Conservation (phyloP, 1,284 basidiomycete genomes). For the Entoloma clypeatum region DNA sequence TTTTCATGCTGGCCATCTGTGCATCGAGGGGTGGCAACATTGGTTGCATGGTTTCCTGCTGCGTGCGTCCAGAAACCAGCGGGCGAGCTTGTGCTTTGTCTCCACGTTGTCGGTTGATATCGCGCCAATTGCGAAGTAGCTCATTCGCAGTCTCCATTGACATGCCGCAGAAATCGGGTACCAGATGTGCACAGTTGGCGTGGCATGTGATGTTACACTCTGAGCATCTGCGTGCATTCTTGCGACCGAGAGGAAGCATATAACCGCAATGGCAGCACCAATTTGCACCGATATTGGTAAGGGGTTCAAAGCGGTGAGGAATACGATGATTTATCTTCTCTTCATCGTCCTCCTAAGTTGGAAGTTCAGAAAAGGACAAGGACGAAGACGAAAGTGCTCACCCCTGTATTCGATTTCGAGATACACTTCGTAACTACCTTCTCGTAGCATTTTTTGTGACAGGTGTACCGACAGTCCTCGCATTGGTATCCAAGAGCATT, state of each 20-base stretch:
- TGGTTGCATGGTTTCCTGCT: constrained; percentile 25
- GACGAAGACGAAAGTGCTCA: constrained; percentile 39
- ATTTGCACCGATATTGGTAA: constrained; percentile 96
- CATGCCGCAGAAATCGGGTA: constrained; percentile 99
- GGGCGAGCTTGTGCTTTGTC: constrained; percentile 40
- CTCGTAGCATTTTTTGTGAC: constrained; percentile 98
- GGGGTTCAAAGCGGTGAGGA: constrained; percentile 95
- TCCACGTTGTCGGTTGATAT: constrained; percentile 61
- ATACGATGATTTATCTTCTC: constrained; percentile 99
- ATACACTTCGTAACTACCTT: constrained; percentile 99
- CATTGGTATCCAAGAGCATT: constrained; percentile 98
- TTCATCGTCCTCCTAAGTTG: constrained; percentile 82
- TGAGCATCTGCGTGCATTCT: constrained; percentile 93
- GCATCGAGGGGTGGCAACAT: constrained; percentile 28
- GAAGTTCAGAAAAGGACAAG: constrained; percentile 2
- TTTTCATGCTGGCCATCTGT: constrained; percentile 41
- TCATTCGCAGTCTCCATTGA: constrained; percentile 99
- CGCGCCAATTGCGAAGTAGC: constrained; percentile 87
- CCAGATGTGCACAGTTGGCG: constrained; percentile 95
- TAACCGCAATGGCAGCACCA: constrained; percentile 99
- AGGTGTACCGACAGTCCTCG: constrained; percentile 98
- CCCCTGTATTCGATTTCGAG: constrained; percentile 92
- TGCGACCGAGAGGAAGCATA: constrained; percentile 95
- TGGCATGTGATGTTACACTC: constrained; percentile 98
- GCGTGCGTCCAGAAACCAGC: constrained; percentile 33